A percentile compares a stretch with the other conserved stretches of the same genome.
Conservation (phyloP, 768 basidiomycete genomes). For the Collybiopsis luxurians region DNA sequence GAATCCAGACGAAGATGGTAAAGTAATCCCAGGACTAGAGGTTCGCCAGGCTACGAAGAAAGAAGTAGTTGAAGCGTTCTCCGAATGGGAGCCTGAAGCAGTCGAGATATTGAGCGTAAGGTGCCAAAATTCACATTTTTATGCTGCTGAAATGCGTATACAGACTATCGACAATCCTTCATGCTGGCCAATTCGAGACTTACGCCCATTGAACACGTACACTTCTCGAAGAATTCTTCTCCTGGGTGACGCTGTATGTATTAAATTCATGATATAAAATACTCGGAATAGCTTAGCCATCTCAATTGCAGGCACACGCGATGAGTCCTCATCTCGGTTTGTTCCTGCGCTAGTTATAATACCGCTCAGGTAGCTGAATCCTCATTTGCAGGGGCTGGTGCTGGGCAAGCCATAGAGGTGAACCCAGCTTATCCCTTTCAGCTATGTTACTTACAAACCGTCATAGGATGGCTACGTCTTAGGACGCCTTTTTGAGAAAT, state of each 20-base stretch:
- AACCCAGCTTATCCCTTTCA: neutral
- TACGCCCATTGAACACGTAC: constrained; percentile 27
- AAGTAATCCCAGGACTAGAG: constrained; percentile 25
- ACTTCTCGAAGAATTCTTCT: constrained; percentile 27
- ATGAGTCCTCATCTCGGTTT: constrained; percentile 24
- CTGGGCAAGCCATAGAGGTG: constrained; percentile 27
- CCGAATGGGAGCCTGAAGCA: constrained; percentile 45
- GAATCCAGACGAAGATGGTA: constrained; percentile 32
- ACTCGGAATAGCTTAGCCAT: too few relatives aligned
- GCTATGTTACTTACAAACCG: neutral
- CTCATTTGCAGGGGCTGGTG: constrained; percentile 15
- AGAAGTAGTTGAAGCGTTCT: constrained; percentile 36
- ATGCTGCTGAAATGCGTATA: neutral
- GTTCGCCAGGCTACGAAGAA: constrained; percentile 30
- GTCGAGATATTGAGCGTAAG: constrained; percentile 43
- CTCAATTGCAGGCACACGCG: constrained; percentile 21
- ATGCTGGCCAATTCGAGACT: constrained; percentile 30
- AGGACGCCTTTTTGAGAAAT: constrained; percentile 18
- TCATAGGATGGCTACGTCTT: constrained; percentile 36
- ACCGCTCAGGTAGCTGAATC: too few relatives aligned
- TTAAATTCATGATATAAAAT: too few relatives aligned
- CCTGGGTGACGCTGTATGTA: constrained; percentile 31
- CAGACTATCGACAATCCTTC: constrained; percentile 18
- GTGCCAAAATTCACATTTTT: neutral
- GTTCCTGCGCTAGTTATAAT: too few relatives aligned